phyloP scores from a whole-genome alignment of 2,329 filamentous ascomycete species.

The Ascochyta fabae region DNA sequence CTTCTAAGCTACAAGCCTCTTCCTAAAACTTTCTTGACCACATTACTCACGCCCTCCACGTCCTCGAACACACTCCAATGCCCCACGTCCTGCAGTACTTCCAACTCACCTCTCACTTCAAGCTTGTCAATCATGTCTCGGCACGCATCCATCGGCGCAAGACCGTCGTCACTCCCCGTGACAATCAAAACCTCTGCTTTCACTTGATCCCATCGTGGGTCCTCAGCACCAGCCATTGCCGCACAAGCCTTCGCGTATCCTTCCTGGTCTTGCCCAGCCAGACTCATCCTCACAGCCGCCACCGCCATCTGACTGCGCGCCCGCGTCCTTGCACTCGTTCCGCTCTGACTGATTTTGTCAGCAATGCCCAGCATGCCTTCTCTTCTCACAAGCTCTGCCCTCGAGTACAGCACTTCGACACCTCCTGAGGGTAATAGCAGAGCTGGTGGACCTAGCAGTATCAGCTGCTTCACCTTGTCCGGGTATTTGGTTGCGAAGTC shows the following conservation, averaged over 20 bases:
- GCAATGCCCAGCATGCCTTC: constrained; percentile 55
- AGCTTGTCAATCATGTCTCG: constrained; percentile 43
- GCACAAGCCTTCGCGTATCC: constrained; percentile 62
- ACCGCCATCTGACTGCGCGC: constrained; percentile 50
- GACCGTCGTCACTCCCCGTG: constrained; percentile 56
- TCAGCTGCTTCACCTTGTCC: constrained; percentile 51
- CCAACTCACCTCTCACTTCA: constrained; percentile 30
- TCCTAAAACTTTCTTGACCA: constrained; percentile 25
- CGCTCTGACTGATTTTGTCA: constrained; percentile 46
- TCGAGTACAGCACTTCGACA: constrained; percentile 37
- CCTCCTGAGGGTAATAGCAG: constrained; percentile 53
- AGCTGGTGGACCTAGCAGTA: constrained; percentile 58
- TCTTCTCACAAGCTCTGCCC: constrained; percentile 52
- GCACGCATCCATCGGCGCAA: constrained; percentile 48
- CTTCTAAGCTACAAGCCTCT: neutral
- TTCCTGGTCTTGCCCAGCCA: constrained; percentile 59
- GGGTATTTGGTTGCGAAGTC: constrained; percentile 52
- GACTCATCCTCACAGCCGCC: constrained; percentile 52
- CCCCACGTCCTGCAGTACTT: constrained; percentile 52
- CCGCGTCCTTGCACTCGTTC: constrained; percentile 50
- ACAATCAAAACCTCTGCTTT: constrained; percentile 46
- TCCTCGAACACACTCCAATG: constrained; percentile 62
- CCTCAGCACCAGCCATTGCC: constrained; percentile 54
- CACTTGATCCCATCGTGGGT: constrained; percentile 42
- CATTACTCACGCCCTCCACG: constrained; percentile 42